Evolutionary conservation across 2,329 filamentous ascomycete species (phyloP), one percentile per base, ranked within the genome.

Genomic region (Calonectria pteridis): DNA sequence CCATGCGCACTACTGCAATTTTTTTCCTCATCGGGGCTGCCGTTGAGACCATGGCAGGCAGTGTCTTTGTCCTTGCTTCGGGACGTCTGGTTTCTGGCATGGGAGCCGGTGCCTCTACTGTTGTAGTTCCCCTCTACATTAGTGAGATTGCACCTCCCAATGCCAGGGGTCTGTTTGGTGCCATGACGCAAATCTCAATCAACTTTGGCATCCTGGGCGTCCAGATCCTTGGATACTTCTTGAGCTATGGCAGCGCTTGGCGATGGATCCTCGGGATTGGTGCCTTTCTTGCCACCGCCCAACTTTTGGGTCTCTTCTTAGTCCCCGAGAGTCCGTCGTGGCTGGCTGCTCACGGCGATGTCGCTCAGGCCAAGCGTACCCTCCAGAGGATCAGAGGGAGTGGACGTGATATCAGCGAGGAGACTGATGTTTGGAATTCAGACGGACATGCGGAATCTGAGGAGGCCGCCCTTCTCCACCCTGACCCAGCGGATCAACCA

Each of bases 51-150:
- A 80, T 96, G 10, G 91, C 96, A 0, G 86, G 88, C 3, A 91
- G 89, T 49, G 93, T 97, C 23, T 84, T 89, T 3, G 82, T 94
- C 35, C 88, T 99, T 84, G 90, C 91, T 0, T 75, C 94, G 20
- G 97, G 96, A 6, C 91, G 97, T 28, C 87, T 98, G 28, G 82
- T 98, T 18, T 93, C 94, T 11, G 97, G 97, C 14, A 83, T 98
- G 2, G 96, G 94, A 9, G 95, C 95, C 7, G 97, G 97, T 28
- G 95, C 95, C 3, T 92, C 95, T 1, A 96, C 97, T 3, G 97
- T 99, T 26, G 94, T 98, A 43, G 95, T 97, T 3, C 97, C 97
- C 0, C 91, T 99, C 26, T 99, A 98, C 87, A 95, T 99, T 78
- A 96, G 95, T 58, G 97, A 99, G 84, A 91, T 98, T 31, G 93